A percentile compares a stretch with the other conserved stretches of the same genome.
These are phyloP conservation scores for Borovskyia barvae DNA, from an alignment of 208 protist species.

Conservation along the genomic window DNA sequence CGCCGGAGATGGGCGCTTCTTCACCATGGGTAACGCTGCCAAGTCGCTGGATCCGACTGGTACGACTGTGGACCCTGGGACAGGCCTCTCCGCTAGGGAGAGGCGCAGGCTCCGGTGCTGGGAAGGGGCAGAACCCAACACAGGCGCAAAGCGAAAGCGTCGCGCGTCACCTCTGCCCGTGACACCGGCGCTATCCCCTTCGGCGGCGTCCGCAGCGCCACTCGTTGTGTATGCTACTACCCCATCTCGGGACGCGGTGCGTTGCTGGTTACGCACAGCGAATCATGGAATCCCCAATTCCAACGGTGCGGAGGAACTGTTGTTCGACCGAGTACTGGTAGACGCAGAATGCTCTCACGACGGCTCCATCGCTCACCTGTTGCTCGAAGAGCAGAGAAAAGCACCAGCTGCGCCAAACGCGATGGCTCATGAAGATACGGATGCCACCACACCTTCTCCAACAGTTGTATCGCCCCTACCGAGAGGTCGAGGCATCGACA, in stretches of 20 bases:
- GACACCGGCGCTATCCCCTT: too few relatives aligned
- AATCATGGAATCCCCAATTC: too few relatives aligned
- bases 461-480: not conserved
- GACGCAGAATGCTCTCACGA: slow-evolving; percentile 92
- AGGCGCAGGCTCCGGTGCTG: slow-evolving; percentile 12
- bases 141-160: slow-evolving; percentile 1
- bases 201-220: not conserved
- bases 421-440: not conserved
- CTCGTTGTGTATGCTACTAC: slow-evolving; percentile 27
- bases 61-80: slow-evolving; percentile 1
- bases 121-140: not conserved
- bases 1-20: slow-evolving; percentile 41
- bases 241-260: not conserved
- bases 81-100: slow-evolving; percentile 31
- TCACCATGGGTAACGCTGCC: slow-evolving; percentile 13
- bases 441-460: not conserved
- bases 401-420: not conserved
- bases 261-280: not conserved
- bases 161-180: too few relatives aligned
- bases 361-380: slow-evolving; percentile 76
- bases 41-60: slow-evolving; percentile 15
- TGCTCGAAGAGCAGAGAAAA: slow-evolving; percentile 8
- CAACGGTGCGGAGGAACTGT: not conserved
- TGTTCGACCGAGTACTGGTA: slow-evolving; percentile 85
- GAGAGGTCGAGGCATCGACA: slow-evolving; percentile 42